Percentiles rank a stretch among this genome's conserved stretches.
phyloP scores from a whole-genome alignment of 805 yeast species.

The baker's yeast (Saccharomyces cerevisiae) region DNA sequence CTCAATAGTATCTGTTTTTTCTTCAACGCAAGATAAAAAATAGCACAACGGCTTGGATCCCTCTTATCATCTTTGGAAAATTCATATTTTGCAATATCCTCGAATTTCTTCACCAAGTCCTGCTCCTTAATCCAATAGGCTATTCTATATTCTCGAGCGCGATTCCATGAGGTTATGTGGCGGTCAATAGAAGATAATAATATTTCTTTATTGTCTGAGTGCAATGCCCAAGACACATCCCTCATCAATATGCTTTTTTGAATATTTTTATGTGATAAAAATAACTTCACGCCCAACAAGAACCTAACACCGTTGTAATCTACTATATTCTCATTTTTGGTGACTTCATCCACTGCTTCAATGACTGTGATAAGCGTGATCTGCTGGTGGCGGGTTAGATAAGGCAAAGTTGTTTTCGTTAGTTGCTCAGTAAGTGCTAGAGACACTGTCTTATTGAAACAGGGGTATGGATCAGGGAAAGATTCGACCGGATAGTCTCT shows the following conservation, averaged over 20 bases:
- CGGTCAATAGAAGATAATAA: conserved; percentile 39
- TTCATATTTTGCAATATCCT: conserved; percentile 62
- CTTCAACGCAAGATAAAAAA: conserved; percentile 68
- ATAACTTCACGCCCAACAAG: conserved; percentile 61
- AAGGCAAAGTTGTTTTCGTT: conserved; percentile 61
- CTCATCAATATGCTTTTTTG: conserved; percentile 60
- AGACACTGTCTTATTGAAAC: conserved; percentile 38
- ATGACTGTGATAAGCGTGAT: conserved; percentile 66
- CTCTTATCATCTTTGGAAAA: conserved; percentile 46
- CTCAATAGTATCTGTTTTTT: conserved; percentile 72
- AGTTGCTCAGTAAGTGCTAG: conserved; percentile 50
- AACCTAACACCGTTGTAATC: conserved; percentile 59
- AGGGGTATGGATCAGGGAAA: conserved; percentile 34
- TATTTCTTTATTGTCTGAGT: conserved; percentile 68
- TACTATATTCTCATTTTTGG: conserved; percentile 31
- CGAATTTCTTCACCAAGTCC: conserved; percentile 47
- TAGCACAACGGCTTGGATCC: conserved; percentile 68
- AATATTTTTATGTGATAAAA: conserved; percentile 42
- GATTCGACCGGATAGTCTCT: conserved; percentile 17
- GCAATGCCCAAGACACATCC: conserved; percentile 82
- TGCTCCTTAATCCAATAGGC: conserved; percentile 58
- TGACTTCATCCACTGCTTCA: conserved; percentile 52
- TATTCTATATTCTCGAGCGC: conserved; percentile 52
- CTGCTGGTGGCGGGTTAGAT: conserved; percentile 85
- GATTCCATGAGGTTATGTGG: conserved; percentile 48